These are phyloP conservation scores for Plectosphaerella cucumerina DNA, from an alignment of 2,329 filamentous ascomycete species.

Conservation along the genomic window DNA sequence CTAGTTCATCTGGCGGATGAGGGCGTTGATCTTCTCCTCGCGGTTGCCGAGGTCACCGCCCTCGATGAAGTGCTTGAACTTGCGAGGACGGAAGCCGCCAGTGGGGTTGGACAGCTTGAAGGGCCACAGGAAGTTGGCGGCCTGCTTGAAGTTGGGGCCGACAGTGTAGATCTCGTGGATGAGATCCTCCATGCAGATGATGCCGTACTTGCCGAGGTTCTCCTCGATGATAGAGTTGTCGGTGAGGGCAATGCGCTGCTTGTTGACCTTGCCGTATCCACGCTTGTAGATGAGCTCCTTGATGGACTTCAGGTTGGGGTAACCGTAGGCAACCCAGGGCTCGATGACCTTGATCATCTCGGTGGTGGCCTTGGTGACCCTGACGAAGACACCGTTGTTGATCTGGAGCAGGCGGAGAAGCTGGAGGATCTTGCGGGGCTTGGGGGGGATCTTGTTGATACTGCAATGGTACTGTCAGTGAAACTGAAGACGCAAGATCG, in stretches of 20 bases:
- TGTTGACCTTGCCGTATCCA: constrained; percentile 97
- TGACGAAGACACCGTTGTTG: constrained; percentile 99
- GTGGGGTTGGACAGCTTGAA: constrained; percentile 99
- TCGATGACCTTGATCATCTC: constrained; percentile 99
- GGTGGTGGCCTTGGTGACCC: constrained; percentile 92
- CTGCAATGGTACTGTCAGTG: constrained; percentile 34
- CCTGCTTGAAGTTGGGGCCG: constrained; percentile 99
- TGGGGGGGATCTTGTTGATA: constrained; percentile 99
- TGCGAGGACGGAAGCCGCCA: constrained; percentile 91
- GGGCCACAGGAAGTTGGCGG: constrained; percentile 98
- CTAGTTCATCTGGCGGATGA: constrained; percentile 99
- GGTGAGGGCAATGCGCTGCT: constrained; percentile 93
- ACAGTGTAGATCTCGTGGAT: constrained; percentile 99
- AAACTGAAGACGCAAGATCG: neutral
- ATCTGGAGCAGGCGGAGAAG: constrained; percentile 99
- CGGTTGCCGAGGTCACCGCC: constrained; percentile 98
- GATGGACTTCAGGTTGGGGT: constrained; percentile 98
- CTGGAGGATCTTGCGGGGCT: constrained; percentile 99
- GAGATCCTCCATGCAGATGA: constrained; percentile 98
- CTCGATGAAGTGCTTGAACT: constrained; percentile 99
- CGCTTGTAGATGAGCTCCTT: constrained; percentile 99
- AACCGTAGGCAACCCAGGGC: constrained; percentile 98
- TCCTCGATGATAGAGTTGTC: constrained; percentile 98
- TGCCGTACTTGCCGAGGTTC: constrained; percentile 95
- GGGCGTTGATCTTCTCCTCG: constrained; percentile 94